Percentiles rank a stretch among this genome's conserved stretches.
These are phyloP conservation scores for Phytophthora boehmeriae DNA, from an alignment of 352 stramenopile species.

Conservation along the genomic window DNA sequence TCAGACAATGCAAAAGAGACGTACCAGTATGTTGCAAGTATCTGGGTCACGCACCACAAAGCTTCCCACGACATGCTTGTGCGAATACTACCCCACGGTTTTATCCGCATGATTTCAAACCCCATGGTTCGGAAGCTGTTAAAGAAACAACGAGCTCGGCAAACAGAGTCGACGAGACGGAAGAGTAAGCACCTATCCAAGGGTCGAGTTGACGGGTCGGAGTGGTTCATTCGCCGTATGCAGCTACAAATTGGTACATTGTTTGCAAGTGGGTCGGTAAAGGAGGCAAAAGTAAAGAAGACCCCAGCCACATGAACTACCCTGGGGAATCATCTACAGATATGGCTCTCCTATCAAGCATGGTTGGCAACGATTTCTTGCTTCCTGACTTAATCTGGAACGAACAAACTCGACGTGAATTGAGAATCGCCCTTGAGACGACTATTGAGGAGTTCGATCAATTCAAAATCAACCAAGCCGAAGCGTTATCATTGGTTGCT, in stretches of 20 bases:
- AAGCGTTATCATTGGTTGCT: conserved; percentile 22
- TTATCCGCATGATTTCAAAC: conserved; percentile 78
- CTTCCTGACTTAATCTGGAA: conserved; percentile 87
- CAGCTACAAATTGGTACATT: conserved; percentile 61
- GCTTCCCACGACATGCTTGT: conserved; percentile 71
- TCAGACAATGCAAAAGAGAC: conserved; percentile 61
- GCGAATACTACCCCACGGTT: conserved; percentile 68
- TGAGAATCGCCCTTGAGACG: conserved; percentile 52
- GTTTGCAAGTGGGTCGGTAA: conserved; percentile 36
- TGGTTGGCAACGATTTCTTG: conserved; percentile 76
- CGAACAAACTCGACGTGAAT: conserved; percentile 52
- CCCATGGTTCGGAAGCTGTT: conserved; percentile 64
- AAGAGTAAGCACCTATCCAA: conserved; percentile 36
- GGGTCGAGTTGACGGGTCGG: conserved; percentile 34
- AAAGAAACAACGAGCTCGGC: conserved; percentile 56
- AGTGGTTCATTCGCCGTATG: conserved; percentile 77
- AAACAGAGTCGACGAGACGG: conserved; percentile 33
- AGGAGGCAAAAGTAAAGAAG: conserved; percentile 43
- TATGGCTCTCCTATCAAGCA: conserved; percentile 62
- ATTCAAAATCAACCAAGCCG: conserved; percentile 42
- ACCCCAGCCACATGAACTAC: conserved; percentile 73
- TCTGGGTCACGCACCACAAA: conserved; percentile 82
- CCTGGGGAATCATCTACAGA: conserved; percentile 71
- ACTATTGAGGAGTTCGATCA: conserved; percentile 57
- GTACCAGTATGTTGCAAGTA: conserved; percentile 75